Percentiles rank a stretch among this genome's conserved stretches.
phyloP scores from a whole-genome alignment of 176 grass and related monocot species.

The Pontederia paniculata region DNA sequence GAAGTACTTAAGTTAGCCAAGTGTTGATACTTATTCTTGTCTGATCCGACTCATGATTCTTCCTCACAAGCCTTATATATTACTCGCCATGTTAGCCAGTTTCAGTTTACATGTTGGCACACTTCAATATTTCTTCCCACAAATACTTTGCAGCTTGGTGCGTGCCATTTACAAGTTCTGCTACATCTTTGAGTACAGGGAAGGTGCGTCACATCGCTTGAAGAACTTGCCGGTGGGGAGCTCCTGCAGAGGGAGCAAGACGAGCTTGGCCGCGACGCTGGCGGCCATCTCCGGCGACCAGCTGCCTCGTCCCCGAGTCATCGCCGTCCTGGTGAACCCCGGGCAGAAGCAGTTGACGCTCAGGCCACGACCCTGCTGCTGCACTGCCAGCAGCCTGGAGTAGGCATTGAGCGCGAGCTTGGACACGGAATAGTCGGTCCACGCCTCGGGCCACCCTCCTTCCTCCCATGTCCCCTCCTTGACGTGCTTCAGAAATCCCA shows the following conservation, averaged over 20 bases:
- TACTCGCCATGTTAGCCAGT: too few species aligned
- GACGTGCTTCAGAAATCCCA: conserved; percentile 61
- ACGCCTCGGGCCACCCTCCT: conserved; percentile 70
- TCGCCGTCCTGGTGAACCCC: conserved; percentile 80
- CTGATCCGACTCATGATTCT: too few species aligned
- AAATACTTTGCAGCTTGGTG: too few species aligned
- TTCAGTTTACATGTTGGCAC: too few species aligned
- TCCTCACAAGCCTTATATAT: too few species aligned
- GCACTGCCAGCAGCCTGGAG: conserved; percentile 53
- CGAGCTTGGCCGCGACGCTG: conserved; percentile 27
- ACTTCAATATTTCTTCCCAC: too few species aligned
- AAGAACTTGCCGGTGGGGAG: conserved; percentile 71
- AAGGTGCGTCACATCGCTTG: conserved; percentile 40
- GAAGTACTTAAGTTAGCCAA: too few species aligned
- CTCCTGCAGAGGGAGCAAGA: conserved; percentile 37
- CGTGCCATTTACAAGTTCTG: too few species aligned
- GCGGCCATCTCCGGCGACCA: conserved; percentile 54
- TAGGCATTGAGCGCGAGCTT: conserved; percentile 93
- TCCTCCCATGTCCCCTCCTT: conserved; percentile 53
- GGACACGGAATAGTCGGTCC: conserved; percentile 90
- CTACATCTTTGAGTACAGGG: conserved; percentile 65
- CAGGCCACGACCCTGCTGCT: conserved; percentile 30
- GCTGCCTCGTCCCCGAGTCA: conserved; percentile 59
- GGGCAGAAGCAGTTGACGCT: conserved; percentile 85
- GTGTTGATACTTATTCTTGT: too few species aligned